Evolutionary conservation across 352 stramenopile genomes (phyloP).

Genomic region (Phytopythium aichiense): DNA sequence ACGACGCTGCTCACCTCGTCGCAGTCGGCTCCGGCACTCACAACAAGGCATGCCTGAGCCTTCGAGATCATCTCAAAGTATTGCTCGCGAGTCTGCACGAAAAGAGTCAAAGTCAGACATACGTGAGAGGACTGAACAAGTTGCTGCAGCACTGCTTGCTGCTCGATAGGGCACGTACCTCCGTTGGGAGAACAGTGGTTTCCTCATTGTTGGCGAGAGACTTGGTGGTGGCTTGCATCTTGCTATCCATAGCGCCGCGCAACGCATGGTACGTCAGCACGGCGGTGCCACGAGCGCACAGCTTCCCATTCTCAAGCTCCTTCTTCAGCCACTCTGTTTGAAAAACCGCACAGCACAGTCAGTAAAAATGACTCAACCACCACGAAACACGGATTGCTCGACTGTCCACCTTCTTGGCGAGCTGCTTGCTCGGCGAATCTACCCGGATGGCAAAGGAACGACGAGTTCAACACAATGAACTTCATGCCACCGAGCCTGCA

Average conservation of each 20-base stretch:
- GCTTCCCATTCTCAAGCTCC: constrained; percentile 77
- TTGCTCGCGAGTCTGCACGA: constrained; percentile 21
- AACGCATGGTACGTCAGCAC: constrained; percentile 52
- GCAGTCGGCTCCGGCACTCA: constrained; percentile 18
- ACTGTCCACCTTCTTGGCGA: constrained; percentile 46
- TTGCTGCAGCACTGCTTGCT: neutral
- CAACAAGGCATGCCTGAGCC: constrained; percentile 31
- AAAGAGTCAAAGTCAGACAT: neutral
- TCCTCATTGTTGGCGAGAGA: constrained; percentile 15
- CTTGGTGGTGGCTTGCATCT: neutral
- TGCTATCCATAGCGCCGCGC: neutral
- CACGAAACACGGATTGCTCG: neutral
- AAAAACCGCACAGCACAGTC: neutral
- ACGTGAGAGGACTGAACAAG: neutral
- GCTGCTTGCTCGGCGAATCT: constrained; percentile 26
- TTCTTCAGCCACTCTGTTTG: constrained; percentile 63
- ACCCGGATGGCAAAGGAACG: constrained; percentile 24
- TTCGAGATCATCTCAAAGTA: constrained; percentile 37
- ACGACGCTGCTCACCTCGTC: constrained; percentile 37
- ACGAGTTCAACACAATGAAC: constrained; percentile 71
- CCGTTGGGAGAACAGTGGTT: constrained; percentile 7
- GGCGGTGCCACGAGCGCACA: constrained; percentile 64
- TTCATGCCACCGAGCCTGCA: constrained; percentile 73
- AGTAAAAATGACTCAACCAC: neutral
- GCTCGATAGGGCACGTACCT: constrained; percentile 14